Evolutionary conservation across 768 basidiomycete genomes (phyloP).

Genomic region (Mycena floridula): DNA sequence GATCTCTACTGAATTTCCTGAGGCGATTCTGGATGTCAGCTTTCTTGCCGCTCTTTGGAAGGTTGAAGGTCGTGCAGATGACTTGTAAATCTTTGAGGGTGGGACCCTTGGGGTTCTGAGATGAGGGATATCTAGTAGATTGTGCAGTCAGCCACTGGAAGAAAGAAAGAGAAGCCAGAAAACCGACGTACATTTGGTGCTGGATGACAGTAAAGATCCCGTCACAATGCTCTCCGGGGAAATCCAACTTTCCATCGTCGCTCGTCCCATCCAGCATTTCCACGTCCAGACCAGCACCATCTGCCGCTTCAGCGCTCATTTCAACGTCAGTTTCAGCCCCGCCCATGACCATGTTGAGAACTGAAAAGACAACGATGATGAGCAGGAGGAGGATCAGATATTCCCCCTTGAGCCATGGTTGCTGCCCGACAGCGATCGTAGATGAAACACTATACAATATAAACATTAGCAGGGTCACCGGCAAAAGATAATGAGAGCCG

Average conservation of each 20-base stretch:
- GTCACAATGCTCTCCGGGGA: neutral
- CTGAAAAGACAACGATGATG: neutral
- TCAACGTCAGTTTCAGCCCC: neutral
- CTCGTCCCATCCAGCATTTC: too few relatives aligned
- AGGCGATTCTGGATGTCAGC: slow-evolving; percentile 5
- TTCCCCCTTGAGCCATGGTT: too few relatives aligned
- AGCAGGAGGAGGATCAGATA: neutral
- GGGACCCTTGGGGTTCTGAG: neutral
- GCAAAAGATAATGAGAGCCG: too few relatives aligned
- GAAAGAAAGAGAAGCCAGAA: neutral
- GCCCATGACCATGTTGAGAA: neutral
- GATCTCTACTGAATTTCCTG: slow-evolving; percentile 8
- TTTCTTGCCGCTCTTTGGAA: slow-evolving; percentile 5
- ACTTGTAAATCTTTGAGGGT: neutral
- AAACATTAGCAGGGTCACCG: too few relatives aligned
- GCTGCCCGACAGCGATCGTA: too few relatives aligned
- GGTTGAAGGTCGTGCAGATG: neutral
- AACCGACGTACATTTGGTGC: neutral
- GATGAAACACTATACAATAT: too few relatives aligned
- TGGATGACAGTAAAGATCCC: neutral
- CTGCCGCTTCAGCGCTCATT: neutral
- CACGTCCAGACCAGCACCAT: neutral
- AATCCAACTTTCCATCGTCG: neutral
- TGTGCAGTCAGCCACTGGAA: neutral
- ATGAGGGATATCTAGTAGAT: neutral